Evolutionary conservation across 192 early-diverging fungal species (phyloP).

Genomic region (Coemansia sp.): DNA sequence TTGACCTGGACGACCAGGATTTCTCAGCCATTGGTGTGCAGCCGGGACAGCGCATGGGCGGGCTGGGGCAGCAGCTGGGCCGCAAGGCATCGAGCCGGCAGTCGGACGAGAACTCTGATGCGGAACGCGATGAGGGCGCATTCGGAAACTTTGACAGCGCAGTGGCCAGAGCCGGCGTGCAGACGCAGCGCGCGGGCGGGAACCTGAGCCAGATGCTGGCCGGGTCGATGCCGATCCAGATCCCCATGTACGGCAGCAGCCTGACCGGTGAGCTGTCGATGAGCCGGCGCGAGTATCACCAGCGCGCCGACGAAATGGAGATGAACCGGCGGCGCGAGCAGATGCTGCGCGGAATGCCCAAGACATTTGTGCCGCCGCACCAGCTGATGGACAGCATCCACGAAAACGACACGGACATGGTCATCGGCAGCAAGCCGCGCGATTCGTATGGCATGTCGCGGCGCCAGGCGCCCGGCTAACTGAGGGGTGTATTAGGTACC

Average conservation of each 20-base stretch:
- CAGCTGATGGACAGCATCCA: constrained; percentile 37
- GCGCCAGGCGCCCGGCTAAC: constrained; percentile 25
- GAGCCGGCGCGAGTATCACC: constrained; percentile 26
- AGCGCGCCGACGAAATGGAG: constrained; percentile 28
- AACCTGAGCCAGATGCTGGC: constrained; percentile 38
- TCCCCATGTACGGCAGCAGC: constrained; percentile 26
- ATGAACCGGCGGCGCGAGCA: constrained; percentile 24
- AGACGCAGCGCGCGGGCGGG: neutral
- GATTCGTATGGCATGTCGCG: constrained; percentile 35
- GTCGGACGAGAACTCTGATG: constrained; percentile 28
- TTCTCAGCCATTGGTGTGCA: constrained; percentile 4
- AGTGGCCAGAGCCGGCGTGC: neutral
- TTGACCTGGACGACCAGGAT: neutral
- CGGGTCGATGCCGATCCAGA: constrained; percentile 51
- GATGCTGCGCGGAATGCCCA: constrained; percentile 29
- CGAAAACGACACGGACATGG: constrained; percentile 27
- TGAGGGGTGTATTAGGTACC: no score
- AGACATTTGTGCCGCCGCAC: constrained; percentile 49
- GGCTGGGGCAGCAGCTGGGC: neutral
- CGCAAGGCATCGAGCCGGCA: constrained; percentile 8
- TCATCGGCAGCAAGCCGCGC: constrained; percentile 46
- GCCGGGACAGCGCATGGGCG: neutral
- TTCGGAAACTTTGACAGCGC: constrained; percentile 29
- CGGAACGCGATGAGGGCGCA: constrained; percentile 18
- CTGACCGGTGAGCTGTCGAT: constrained; percentile 17